These are phyloP conservation scores for Geotrichum australiense DNA, from an alignment of 1,139 yeast species.

Conservation along the genomic window DNA sequence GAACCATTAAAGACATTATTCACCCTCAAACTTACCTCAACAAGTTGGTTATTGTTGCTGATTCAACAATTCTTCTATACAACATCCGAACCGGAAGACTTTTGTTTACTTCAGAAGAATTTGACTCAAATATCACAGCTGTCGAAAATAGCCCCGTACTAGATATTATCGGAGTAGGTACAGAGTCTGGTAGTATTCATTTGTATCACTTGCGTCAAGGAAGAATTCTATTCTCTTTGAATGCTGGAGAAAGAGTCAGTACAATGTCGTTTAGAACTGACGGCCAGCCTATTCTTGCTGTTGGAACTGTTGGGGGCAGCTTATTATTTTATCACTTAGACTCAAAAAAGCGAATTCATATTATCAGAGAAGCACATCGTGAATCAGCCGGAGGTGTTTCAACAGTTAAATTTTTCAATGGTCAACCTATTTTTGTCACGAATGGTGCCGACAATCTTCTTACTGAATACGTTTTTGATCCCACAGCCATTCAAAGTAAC, in stretches of 20 bases:
- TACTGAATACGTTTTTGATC: conserved; percentile 91
- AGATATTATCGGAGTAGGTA: conserved; percentile 76
- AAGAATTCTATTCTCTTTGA: conserved; percentile 45
- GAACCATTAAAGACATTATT: conserved; percentile 57
- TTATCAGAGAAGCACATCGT: conserved; percentile 61
- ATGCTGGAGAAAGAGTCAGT: conserved; percentile 54
- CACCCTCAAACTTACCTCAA: conserved; percentile 93
- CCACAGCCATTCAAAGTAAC: conserved; percentile 49
- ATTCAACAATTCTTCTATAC: conserved; percentile 49
- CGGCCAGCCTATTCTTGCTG: conserved; percentile 76
- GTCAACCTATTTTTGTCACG: conserved; percentile 88
- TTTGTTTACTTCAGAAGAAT: conserved; percentile 49
- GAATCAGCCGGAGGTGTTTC: conserved; percentile 78
- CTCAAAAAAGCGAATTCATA: conserved; percentile 64
- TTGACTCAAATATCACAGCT: conserved; percentile 43
- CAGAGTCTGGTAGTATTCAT: conserved; percentile 57
- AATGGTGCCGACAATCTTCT: conserved; percentile 88
- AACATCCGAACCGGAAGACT: conserved; percentile 76
- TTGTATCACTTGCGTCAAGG: conserved; percentile 68
- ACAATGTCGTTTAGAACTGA: conserved; percentile 88
- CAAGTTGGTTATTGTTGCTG: conserved; percentile 69
- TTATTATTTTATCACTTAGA: conserved; percentile 78
- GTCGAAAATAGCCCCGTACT: conserved; percentile 81
- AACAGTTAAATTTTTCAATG: conserved; percentile 68
- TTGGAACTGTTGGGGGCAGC: conserved; percentile 77